These are phyloP conservation scores for Penicillium bialowiezense DNA, from an alignment of 495 filamentous ascomycete species.

Conservation along the genomic window DNA sequence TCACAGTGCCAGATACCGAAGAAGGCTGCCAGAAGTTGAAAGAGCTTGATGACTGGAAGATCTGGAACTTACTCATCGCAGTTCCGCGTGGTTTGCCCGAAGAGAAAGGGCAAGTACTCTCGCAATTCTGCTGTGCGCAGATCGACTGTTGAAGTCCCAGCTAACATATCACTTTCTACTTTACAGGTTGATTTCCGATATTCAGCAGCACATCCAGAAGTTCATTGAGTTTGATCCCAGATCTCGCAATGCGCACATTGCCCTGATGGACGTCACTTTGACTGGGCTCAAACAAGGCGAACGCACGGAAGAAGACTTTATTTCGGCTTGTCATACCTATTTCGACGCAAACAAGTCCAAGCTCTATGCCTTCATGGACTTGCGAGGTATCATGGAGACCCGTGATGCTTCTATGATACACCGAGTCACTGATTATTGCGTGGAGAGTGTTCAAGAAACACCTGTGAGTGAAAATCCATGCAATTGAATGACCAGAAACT, in stretches of 20 bases:
- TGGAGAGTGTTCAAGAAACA: slow-evolving; percentile 20
- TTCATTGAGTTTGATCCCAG: slow-evolving; percentile 36
- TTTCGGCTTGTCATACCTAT: slow-evolving; percentile 46
- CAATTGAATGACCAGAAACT: neutral
- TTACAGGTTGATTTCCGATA: slow-evolving; percentile 30
- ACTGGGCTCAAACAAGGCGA: slow-evolving; percentile 28
- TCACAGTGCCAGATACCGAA: slow-evolving; percentile 31
- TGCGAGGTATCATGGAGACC: slow-evolving; percentile 40
- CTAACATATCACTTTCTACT: neutral
- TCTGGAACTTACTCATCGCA: slow-evolving; percentile 48
- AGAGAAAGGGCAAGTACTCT: slow-evolving; percentile 31
- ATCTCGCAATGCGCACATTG: slow-evolving; percentile 50
- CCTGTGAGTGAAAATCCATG: slow-evolving; percentile 28
- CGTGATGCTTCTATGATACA: slow-evolving; percentile 30
- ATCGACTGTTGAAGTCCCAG: neutral
- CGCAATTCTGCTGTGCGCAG: neutral
- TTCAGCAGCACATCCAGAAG: slow-evolving; percentile 31
- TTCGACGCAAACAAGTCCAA: slow-evolving; percentile 49
- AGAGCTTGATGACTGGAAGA: slow-evolving; percentile 55
- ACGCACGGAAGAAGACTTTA: slow-evolving; percentile 30
- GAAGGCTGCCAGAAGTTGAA: slow-evolving; percentile 34
- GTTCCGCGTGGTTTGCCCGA: slow-evolving; percentile 25
- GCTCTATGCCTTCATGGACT: slow-evolving; percentile 53
- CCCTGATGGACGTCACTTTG: slow-evolving; percentile 29
- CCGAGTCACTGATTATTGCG: slow-evolving; percentile 22